Evolutionary conservation across 2,329 filamentous ascomycete species (phyloP).

Genomic region (Colletotrichum truncatum): DNA sequence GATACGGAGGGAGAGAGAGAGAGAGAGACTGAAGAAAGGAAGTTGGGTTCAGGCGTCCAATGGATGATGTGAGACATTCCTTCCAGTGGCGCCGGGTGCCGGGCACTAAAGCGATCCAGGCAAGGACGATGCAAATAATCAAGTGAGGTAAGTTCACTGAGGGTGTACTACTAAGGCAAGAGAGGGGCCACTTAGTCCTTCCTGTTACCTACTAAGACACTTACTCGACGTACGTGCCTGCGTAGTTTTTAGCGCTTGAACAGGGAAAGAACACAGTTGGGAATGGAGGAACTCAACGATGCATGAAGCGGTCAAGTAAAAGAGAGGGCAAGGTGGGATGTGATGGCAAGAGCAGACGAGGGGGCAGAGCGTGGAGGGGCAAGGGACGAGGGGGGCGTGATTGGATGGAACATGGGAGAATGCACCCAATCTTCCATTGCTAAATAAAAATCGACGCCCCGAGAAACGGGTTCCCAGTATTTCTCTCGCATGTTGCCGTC

Average conservation of each 20-base stretch:
- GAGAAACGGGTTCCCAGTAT: slow-evolving; percentile 14
- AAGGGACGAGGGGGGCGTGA: neutral
- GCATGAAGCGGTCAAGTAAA: neutral
- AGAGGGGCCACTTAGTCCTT: neutral
- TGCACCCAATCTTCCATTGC: neutral
- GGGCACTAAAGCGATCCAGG: neutral
- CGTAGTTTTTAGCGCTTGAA: neutral
- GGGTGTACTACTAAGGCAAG: neutral
- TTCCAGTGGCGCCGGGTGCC: neutral
- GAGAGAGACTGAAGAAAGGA: neutral
- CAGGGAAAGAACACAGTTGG: neutral
- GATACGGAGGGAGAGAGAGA: no score
- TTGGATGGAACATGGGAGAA: neutral
- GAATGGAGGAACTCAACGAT: neutral
- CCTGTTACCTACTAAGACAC: neutral
- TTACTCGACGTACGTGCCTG: neutral
- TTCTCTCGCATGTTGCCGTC: slow-evolving; percentile 20
- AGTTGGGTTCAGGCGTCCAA: neutral
- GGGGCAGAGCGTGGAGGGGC: neutral
- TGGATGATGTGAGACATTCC: neutral
- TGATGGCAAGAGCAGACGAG: neutral
- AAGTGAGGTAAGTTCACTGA: neutral
- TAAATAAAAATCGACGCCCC: slow-evolving; percentile 12
- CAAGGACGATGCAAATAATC: neutral
- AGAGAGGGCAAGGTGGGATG: neutral